Base-by-base conservation (phyloP, 306 rosid genomes). In the Spatholobus suberectus region DNA sequence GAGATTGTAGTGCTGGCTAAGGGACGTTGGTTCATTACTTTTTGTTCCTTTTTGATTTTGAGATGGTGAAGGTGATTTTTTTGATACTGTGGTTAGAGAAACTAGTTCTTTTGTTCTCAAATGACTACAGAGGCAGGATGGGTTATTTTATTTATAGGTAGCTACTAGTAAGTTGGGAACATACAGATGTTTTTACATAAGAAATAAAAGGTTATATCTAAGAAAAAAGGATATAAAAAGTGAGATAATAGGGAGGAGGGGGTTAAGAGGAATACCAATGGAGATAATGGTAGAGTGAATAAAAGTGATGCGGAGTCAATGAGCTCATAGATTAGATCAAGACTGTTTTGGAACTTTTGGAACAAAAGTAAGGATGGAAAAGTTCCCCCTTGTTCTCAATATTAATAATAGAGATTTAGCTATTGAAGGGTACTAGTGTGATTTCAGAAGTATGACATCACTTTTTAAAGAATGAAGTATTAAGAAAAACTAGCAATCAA, bases 51-150 rank as follows among this genome's bases (percentile, higher is more conserved):
- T 6, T 37, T 37, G n/a, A 4, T 37, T 37, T 41, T 75, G 69
- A 38, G 79, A 26, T 75, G 80, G 37, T 62, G 18, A 61, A 27
- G 81, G 81, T 18, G 44, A 76, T 58, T 6, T 47, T 51, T 51
- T 67, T 11, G 20, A 51, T 38, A 40, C 32, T 13, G 38, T 43
- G 8, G 23, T 41, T 52, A 26, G n/a, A 55, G 61, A 41, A 7
- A 41, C 26, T n/a, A 46, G 74, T 9, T 47, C 47, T 41, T 24
- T 1, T 34, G 23, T 32, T 49, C 2, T 23, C 58, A 34, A 61
- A 27, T 44, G 32, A 76, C 11, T 37, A 57, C 40, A 77, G 32
- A 13, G 29, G 35, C 4, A 11, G 81, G 63, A 65, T 41, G 46
- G 24, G 29, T 1, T 76, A 41, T 21, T 58, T 57, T 12, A 40